Evolutionary conservation across 768 basidiomycete genomes (phyloP).

Genomic region (Mycena metata): DNA sequence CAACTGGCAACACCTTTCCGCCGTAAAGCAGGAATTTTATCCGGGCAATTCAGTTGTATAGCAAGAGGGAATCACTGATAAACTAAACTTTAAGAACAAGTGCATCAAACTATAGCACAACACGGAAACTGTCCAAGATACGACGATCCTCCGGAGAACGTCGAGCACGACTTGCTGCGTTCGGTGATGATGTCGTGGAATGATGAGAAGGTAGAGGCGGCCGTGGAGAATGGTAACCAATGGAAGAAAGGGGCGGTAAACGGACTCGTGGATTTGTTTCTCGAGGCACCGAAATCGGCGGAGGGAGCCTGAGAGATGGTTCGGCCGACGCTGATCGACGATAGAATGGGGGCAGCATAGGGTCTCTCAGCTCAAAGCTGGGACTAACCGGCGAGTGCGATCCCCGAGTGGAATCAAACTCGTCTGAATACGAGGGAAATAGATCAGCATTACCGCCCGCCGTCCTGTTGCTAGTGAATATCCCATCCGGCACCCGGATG

Average conservation of each 20-base stretch:
- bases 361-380: constrained; percentile 34
- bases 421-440: constrained; percentile 61
- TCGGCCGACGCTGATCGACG: constrained; percentile 22
- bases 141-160: constrained; percentile 71
- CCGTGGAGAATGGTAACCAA: constrained; percentile 37
- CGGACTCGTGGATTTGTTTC: constrained; percentile 18
- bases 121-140: constrained; percentile 68
- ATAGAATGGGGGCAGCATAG: constrained; percentile 32
- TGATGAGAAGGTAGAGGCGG: constrained; percentile 35
- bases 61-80: neutral
- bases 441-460: constrained; percentile 54
- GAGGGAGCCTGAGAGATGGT: constrained; percentile 42
- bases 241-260: constrained; percentile 41
- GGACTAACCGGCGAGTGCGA: constrained; percentile 32
- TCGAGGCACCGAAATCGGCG: constrained; percentile 38
- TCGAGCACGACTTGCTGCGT: constrained; percentile 42
- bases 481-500: constrained; percentile 75
- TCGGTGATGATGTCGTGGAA: constrained; percentile 42
- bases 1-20: neutral
- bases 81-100: neutral
- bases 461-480: constrained; percentile 79
- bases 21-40: neutral
- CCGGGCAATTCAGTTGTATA: neutral
- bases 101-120: constrained; percentile 54
- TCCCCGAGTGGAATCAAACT: constrained; percentile 49